phyloP scores from a whole-genome alignment of 371 early-diverging fungal genomes.

The Mortierella sp. region DNA sequence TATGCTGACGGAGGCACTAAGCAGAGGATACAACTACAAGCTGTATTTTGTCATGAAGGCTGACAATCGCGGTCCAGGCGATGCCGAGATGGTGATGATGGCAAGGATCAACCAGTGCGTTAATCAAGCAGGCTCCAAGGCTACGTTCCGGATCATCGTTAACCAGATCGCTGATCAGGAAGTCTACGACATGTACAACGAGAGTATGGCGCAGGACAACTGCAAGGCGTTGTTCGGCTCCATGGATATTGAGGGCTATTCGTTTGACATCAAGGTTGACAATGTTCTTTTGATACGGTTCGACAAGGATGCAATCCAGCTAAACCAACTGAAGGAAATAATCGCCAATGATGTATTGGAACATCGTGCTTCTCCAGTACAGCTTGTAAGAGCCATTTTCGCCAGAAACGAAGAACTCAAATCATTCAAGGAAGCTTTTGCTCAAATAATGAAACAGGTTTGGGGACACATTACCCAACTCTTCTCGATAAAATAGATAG shows the following conservation, averaged over 20 bases:
- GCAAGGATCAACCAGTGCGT: neutral
- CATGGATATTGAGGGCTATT: neutral
- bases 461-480: too few species aligned
- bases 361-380: neutral
- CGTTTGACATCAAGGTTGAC: slow-evolving; percentile 5
- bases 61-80: neutral
- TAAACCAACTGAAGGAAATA: neutral
- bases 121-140: neutral
- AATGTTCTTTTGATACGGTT: slow-evolving; percentile 3
- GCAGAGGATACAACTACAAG: slow-evolving; percentile 3
- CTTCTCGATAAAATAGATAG: too few species aligned
- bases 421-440: too few species aligned
- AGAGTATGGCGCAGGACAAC: neutral
- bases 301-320: neutral
- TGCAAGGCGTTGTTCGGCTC: neutral
- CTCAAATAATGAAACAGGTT: too few species aligned
- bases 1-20: slow-evolving; percentile 2
- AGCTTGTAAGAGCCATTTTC: neutral
- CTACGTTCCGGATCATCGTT: slow-evolving; percentile 38
- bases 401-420: neutral
- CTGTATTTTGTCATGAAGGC: slow-evolving; percentile 6
- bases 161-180: slow-evolving; percentile 4
- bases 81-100: slow-evolving; percentile 8
- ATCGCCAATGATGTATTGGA: neutral
- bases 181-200: slow-evolving; percentile 7